These are phyloP conservation scores for Venustampulla echinocandica DNA, from an alignment of 495 filamentous ascomycete genomes.

Conservation along the genomic window DNA sequence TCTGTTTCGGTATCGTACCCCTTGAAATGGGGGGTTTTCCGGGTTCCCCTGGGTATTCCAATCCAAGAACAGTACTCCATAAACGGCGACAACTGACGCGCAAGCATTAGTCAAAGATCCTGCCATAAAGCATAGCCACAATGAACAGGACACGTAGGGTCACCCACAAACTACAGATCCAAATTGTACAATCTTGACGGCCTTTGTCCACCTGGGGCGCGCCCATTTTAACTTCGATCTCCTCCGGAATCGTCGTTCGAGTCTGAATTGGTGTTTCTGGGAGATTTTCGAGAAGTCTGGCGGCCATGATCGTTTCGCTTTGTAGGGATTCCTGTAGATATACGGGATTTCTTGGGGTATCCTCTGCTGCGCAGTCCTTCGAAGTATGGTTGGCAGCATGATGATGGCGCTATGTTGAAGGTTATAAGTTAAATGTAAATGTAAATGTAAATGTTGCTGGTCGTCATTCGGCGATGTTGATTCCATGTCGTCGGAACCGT, in stretches of 20 bases:
- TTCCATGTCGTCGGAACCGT: neutral
- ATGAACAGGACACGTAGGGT: constrained; percentile 2
- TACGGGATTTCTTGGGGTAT: constrained; percentile 2
- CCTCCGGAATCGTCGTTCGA: constrained; percentile 68
- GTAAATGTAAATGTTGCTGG: too few species aligned
- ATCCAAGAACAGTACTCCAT: constrained; percentile 70
- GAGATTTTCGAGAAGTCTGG: constrained; percentile 80
- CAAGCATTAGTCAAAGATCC: constrained; percentile 7
- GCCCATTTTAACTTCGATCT: constrained; percentile 62
- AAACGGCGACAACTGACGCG: constrained; percentile 55
- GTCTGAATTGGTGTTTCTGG: constrained; percentile 73
- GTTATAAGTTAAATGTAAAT: too few species aligned
- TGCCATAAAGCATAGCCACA: too few species aligned
- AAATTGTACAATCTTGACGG: constrained; percentile 61
- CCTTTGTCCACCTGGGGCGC: constrained; percentile 66
- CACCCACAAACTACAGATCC: constrained; percentile 53
- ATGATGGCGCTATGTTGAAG: constrained; percentile 2
- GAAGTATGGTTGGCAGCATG: constrained; percentile 39
- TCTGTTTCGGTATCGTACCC: constrained; percentile 31
- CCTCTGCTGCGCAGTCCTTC: constrained; percentile 27
- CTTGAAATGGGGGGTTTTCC: constrained; percentile 53
- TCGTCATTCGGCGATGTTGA: neutral
- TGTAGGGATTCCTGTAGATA: constrained; percentile 46
- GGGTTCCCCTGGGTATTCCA: constrained; percentile 40
- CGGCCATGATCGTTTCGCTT: constrained; percentile 84